These are phyloP conservation scores for Trypanosoma melophagium DNA, from an alignment of 208 protist genomes.

Conservation along the genomic window DNA sequence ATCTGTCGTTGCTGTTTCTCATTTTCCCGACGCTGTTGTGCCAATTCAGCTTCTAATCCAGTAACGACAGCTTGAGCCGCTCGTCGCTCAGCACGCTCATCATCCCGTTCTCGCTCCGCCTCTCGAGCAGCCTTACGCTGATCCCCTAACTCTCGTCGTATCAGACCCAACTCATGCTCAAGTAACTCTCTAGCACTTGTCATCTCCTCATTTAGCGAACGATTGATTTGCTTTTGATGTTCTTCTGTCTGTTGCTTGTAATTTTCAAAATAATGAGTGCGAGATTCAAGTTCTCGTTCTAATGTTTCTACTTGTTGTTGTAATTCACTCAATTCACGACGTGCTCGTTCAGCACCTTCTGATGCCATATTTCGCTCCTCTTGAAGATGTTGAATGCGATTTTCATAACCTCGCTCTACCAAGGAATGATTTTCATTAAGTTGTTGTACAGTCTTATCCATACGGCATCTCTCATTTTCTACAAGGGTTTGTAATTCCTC, in stretches of 20 bases:
- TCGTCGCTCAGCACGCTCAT: constrained; percentile 34
- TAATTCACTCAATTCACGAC: constrained; percentile 11
- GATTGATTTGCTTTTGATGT: constrained; percentile 41
- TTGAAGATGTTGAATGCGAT: constrained; percentile 41
- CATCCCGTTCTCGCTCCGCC: constrained; percentile 44
- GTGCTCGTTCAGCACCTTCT: constrained; percentile 3
- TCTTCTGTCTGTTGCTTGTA: constrained; percentile 30
- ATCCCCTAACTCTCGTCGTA: constrained; percentile 21
- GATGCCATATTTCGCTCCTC: constrained; percentile 32
- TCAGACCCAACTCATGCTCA: constrained; percentile 39
- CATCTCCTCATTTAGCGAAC: constrained; percentile 53
- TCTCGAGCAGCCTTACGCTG: constrained; percentile 1
- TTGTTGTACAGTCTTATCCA: constrained; percentile 9
- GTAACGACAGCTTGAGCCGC: constrained; percentile 26
- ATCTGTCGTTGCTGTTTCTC: constrained; percentile 30
- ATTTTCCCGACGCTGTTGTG: constrained; percentile 24
- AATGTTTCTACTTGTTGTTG: constrained; percentile 12
- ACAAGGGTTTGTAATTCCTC: constrained; percentile 13
- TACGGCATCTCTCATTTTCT: constrained; percentile 8
- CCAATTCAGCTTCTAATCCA: constrained; percentile 34
- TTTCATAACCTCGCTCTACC: constrained; percentile 44
- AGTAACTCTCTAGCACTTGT: constrained; percentile 30
- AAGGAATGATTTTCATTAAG: constrained; percentile 12
- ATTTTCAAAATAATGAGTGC: constrained; percentile 7
- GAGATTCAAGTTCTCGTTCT: constrained; percentile 15